phyloP scores from a whole-genome alignment of 371 early-diverging fungal species.

The Mucor velutinosus region DNA sequence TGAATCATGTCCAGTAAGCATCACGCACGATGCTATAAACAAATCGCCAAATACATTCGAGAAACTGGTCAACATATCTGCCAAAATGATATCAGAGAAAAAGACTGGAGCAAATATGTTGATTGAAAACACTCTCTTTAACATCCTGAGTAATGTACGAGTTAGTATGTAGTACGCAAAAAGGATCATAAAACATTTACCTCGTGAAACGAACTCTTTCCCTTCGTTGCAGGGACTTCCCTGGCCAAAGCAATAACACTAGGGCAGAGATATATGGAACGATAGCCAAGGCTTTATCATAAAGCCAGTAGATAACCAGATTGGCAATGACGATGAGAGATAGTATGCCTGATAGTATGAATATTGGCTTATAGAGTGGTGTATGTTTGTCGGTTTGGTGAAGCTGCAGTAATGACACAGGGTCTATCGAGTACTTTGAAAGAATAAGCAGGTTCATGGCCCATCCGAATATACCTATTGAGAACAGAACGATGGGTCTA shows the following conservation, averaged over 20 bases:
- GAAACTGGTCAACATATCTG: constrained; percentile 93
- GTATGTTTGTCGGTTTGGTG: constrained; percentile 43
- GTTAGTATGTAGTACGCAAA: background rate
- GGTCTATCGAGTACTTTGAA: constrained; percentile 60
- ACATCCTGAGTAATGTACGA: constrained; percentile 19
- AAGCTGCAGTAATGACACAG: constrained; percentile 54
- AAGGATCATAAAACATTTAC: constrained; percentile 32
- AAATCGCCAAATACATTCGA: constrained; percentile 87
- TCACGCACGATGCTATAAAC: constrained; percentile 58
- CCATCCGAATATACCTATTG: constrained; percentile 82
- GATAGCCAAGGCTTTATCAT: constrained; percentile 41
- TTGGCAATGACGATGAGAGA: constrained; percentile 36
- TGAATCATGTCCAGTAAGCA: constrained; percentile 41
- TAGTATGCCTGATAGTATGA: constrained; percentile 45
- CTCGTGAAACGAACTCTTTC: constrained; percentile 67
- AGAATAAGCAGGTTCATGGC: constrained; percentile 73
- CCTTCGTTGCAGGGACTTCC: constrained; percentile 54
- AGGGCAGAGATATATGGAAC: constrained; percentile 58
- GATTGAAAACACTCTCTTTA: constrained; percentile 48
- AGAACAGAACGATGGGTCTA: constrained; percentile 69
- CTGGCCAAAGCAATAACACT: constrained; percentile 55
- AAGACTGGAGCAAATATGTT: constrained; percentile 62
- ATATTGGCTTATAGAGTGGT: constrained; percentile 41
- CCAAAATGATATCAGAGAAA: constrained; percentile 86
- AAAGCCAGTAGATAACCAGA: constrained; percentile 22